Base-by-base conservation (phyloP, 192 early-diverging fungal species). In the Rhizophagus sp. region DNA sequence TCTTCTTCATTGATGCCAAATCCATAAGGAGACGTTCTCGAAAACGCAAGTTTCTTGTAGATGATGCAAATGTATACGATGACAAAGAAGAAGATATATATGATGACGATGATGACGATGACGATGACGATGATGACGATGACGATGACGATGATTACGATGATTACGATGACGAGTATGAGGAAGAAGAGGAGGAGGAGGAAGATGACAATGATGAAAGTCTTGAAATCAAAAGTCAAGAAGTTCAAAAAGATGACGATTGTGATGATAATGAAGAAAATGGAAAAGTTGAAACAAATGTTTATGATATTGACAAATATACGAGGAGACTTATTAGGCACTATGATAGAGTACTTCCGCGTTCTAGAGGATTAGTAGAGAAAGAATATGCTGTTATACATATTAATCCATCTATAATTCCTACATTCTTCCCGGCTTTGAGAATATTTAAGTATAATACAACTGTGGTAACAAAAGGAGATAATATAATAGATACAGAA, bases 331-430 rank as follows among this genome's bases (percentile, higher is more conserved):
- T 87, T 15, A 69, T 81, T 74, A 61, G 33, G 5, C 86, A 87
- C 33, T 87, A 85, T 63, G 25, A 72, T 6, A 17, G 6, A 9
- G 75, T 87, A 13, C 80, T 74, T n/a, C 63, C 67, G 9, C 69
- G 71, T 27, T 47, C 27, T 5, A 76, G 67, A 15, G 50, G 13
- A 13, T 17, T 65, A 0, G 8, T 41, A 15, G 13, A 22, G 1
- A 65, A 62, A 22, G 36, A 80, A 11, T 85, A 81, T 61, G 81
- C 76, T 0, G 72, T 84, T 0, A 78, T 87, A 2, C 85, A 85
- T 41, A 85, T 92, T 2, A 86, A 89, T 62, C 89, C 91, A 17
- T 88, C 88, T 57, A 83, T 92, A 19, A 85, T 92, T 10, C 91
- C 91, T 33, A 87, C 82, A 36, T 89, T 87, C 70, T 74, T 86